Base-by-base conservation (phyloP, 2,329 filamentous ascomycete species). In the Botrytis aclada region DNA sequence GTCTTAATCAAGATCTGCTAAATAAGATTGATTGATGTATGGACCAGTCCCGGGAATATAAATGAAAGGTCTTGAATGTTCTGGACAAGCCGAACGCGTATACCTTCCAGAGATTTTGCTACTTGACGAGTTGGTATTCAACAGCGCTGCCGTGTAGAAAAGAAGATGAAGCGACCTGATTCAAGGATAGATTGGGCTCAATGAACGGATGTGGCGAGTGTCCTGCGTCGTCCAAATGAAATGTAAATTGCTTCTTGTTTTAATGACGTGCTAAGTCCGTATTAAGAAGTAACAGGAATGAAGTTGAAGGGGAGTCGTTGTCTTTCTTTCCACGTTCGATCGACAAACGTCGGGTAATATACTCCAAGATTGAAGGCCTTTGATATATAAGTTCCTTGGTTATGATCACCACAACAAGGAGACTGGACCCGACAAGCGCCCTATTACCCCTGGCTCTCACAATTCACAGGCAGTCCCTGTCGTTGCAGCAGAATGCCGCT, bases 341-440 rank as follows among this genome's bases (percentile, higher is more conserved):
- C 77, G 78, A 77, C 77, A 76, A 76, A 72, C 74, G 75, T 75
- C 78, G 78, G 79, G 72, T 78, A 77, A 79, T 80, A 76, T 77
- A 76, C 71, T 73, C 71, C 75, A 80, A 80, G 76, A 78, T 78
- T 78, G 75, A 76, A 77, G 75, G 77, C 74, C 72, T 65, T 76
- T 74, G 74, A 76, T 74, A 63, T 72, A 74, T 76, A 76, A 77
- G 37, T 77, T 77, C 76, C 75, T 72, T 77, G 71, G 73, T 74
- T 78, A 77, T 77, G 77, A 78, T 79, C 77, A 76, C 75, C 75
- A 76, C 74, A 74, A 75, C 77, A 77, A 78, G 78, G 78, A 75
- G 75, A 77, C 70, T 77, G 71, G 76, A 79, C 75, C 78, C 78
- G 77, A 78, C 76, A 77, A 77, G 77, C 75, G 75, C 77, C 74